Base-by-base conservation (phyloP, 176 grass and related monocot species). In the Triticum monococcum region DNA sequence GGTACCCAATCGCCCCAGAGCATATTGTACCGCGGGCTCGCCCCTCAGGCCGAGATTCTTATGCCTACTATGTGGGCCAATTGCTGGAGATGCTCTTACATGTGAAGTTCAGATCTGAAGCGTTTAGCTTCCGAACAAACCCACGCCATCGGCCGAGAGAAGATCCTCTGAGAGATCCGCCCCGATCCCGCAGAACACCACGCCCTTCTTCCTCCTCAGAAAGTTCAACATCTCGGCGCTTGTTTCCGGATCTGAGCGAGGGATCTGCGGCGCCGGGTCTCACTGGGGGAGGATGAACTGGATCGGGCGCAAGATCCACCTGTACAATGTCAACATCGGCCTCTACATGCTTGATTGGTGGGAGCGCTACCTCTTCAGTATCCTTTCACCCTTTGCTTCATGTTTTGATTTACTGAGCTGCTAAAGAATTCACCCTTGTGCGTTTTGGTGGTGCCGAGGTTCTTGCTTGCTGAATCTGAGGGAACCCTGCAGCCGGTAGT, bases 261-360 rank as follows among this genome's bases (percentile, higher is more conserved):
- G 84, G 31, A 48, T 64, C 89, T 87, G 74, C 79, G 43, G 79
- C 26, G 52, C 30, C 60, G 46, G 57, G 25, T 31, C 63, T 65
- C 76, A 31, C 26, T 9, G 45, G 75, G 9, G 9, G 84, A 89
- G 73, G 73, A 96, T 91, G 91, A 96, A 93, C 86, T 96, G 94
- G 94, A 85, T 96, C 78, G 88, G 82, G 67, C 91, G 91, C 86
- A 93, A 96, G 89, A 90, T 93, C 83, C 94, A 96, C 85, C 89
- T 93, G 4, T 96, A 96, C 85, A 96, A 96, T 92, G 91, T 96
- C 72, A 93, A 83, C 84, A 87, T 96, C 81, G 94, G 91, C 36
- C 94, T 96, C 79, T 93, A 96, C 89, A 93, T 96, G 94, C 94
- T 96, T 85, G 91, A 96, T 93, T 96, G 94, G 87, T 96, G 94